Conservation (phyloP, 2,329 filamentous ascomycete genomes). For the Fusarium chaquense region DNA sequence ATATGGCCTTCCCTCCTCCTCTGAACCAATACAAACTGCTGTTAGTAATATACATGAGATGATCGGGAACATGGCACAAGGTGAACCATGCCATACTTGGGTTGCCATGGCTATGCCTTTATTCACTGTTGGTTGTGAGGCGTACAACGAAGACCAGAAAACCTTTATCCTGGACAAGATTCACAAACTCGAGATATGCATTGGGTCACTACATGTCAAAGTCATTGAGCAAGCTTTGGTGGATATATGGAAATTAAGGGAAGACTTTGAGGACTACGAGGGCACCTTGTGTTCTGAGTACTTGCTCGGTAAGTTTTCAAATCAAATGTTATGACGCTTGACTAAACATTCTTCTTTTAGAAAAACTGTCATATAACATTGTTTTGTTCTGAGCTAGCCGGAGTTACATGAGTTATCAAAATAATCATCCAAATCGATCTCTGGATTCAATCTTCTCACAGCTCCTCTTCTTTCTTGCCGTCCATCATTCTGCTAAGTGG, state of each 20-base stretch:
- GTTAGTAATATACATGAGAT: slow-evolving; percentile 37
- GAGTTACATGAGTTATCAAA: fast-evolving
- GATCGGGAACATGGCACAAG: slow-evolving; percentile 47
- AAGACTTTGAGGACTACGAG: slow-evolving; percentile 28
- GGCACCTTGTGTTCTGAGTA: slow-evolving; percentile 40
- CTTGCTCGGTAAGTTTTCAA: slow-evolving; percentile 37
- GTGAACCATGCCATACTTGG: slow-evolving; percentile 49
- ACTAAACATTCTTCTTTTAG: slow-evolving; percentile 11
- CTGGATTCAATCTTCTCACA: neutral
- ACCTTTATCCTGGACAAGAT: slow-evolving; percentile 45
- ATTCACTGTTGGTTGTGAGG: slow-evolving; percentile 48
- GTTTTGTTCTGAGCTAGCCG: slow-evolving; percentile 36
- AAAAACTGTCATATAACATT: slow-evolving; percentile 47
- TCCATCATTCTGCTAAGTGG: slow-evolving; percentile 67
- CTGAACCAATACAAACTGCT: slow-evolving; percentile 35
- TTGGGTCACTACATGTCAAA: slow-evolving; percentile 46
- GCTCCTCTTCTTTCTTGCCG: slow-evolving; percentile 18
- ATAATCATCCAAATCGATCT: neutral
- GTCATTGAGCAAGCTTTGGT: slow-evolving; percentile 43
- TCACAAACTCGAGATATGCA: slow-evolving; percentile 43
- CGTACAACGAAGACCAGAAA: slow-evolving; percentile 38
- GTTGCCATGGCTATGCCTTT: slow-evolving; percentile 50
- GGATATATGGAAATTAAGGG: slow-evolving; percentile 48
- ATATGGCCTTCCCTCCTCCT: slow-evolving; percentile 37
- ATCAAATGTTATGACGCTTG: neutral